Evolutionary conservation across 441 rosid species (phyloP).

Genomic region (Erysimum pusillum): DNA sequence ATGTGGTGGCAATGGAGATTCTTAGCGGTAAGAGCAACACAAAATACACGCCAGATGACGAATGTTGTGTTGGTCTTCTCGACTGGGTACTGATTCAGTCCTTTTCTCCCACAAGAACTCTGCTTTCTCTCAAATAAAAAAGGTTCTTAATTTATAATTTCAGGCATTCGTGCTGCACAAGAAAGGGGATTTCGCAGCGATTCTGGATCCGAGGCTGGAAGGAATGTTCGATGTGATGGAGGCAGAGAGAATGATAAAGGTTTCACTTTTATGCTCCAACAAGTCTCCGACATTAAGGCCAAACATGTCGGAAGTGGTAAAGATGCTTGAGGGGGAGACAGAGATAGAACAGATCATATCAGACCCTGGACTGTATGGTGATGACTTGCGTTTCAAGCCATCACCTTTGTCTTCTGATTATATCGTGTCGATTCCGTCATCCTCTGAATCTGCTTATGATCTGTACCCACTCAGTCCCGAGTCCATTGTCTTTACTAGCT

Average conservation of each 20-base stretch:
- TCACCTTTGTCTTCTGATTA: constrained; percentile 19
- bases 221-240: constrained; percentile 55
- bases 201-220: constrained; percentile 62
- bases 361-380: constrained; percentile 52
- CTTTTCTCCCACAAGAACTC: background rate
- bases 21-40: constrained; percentile 64
- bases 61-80: constrained; percentile 57
- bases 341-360: constrained; percentile 54
- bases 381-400: constrained; percentile 61
- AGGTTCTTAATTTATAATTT: constrained; percentile 11
- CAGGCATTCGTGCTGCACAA: constrained; percentile 70
- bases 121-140: background rate
- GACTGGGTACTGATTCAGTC: constrained; percentile 56
- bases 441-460: constrained; percentile 38
- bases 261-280: constrained; percentile 64
- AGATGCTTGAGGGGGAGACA: constrained; percentile 63
- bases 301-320: constrained; percentile 56
- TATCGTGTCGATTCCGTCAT: constrained; percentile 10
- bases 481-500: constrained; percentile 16
- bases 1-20: constrained; percentile 65
- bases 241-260: constrained; percentile 62
- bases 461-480: constrained; percentile 36
- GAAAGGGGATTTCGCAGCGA: constrained; percentile 50
- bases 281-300: constrained; percentile 70
- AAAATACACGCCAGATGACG: constrained; percentile 53